Evolutionary conservation across 805 yeast species (phyloP), one percentile per base, ranked within the genome.

Genomic region (Nakazawaea laoshanensis): DNA sequence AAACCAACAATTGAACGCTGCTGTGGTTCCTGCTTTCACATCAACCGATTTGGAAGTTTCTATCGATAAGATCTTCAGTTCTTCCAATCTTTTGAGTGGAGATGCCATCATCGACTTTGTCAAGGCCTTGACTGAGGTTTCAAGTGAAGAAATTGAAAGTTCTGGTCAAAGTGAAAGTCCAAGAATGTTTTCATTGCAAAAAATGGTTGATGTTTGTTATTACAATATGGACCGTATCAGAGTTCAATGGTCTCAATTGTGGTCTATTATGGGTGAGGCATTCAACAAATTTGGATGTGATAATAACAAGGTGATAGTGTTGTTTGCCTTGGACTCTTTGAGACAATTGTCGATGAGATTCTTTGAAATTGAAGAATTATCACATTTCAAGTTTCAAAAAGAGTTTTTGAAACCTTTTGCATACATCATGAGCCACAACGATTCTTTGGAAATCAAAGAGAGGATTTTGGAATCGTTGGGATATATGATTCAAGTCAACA

Each of bases 191-290:
- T 84, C 97, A 0, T 61, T 92, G 42, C 97, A 87, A 50, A 92
- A 92, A 52, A 83, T 92, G 67, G 95, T 92, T 33, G 98, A 94
- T 57, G 94, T 92, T 27, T 89, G 96, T 57, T 89, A 92, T 56
- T 92, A 94, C 63, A 94, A 94, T 53, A 92, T 92, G 96, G 77
- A 77, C 32, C 82, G 98, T 63, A 88, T 92, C 46, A 75, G 95
- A 54, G 77, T 92, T 40, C 96, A 94, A 57, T 92, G 98, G 96
- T 75, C 95, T 5, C 89, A 85, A 35, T 65, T 92, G 38, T 92
- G 99, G 99, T 73, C 82, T 11, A 81, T 84, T 7, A 83, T 92
- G 83, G 95, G 95, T 11, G 83, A 73, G 37, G 83, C 84, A 27
- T 92, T 92, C 60, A 84, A 85, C 43, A 71, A 66, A 30, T 88